Evolutionary conservation across 2,329 filamentous ascomycete species (phyloP), one percentile per base, ranked within the genome.

Genomic region (Chalara sp.): DNA sequence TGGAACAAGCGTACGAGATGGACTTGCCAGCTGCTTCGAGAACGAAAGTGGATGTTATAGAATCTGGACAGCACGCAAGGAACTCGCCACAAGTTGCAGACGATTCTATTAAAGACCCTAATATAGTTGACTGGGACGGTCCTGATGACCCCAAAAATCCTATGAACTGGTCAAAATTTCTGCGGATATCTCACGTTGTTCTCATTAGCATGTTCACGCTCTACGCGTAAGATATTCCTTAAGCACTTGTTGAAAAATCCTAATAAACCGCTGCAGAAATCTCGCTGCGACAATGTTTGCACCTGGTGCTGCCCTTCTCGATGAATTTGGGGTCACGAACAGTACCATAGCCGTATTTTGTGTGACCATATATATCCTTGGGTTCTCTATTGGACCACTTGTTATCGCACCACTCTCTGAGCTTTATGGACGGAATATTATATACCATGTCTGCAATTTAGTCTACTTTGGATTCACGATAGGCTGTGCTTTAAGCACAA

Each of bases 361-460:
- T 54, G 80, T 88, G 66, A 44, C 61, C 8, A 60, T 63, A 5
- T 58, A 83, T 62, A 71, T 87, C 4, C 68, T 86, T 0, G 83
- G 84, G 32, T 80, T 80, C 53, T 79, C 76, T 3, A 74, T 79
- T 33, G 81, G 80, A 0, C 81, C 81, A 0, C 63, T 84, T 47
- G 42, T 84, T 6, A 74, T 79, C 51, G 79, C 78, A 0, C 81
- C 83, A 0, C 52, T 84, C 6, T 79, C 74, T 6, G 81, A 86
- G 61, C 63, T 81, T 6, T 81, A 77, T 57, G 80, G 80, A 31
- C 75, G 80, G 2, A 64, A 70, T 4, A 57, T 68, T 13, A 61
- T 81, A 44, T 70, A 81, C 56, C 76, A 79, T 62, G 65, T 58
- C 5, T 72, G 71, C 32, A 78, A 74, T 59, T 76, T 72, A 68